These are phyloP conservation scores for Saccharum hybrid DNA, from an alignment of 202 grass and related monocot species.

Conservation along the genomic window DNA sequence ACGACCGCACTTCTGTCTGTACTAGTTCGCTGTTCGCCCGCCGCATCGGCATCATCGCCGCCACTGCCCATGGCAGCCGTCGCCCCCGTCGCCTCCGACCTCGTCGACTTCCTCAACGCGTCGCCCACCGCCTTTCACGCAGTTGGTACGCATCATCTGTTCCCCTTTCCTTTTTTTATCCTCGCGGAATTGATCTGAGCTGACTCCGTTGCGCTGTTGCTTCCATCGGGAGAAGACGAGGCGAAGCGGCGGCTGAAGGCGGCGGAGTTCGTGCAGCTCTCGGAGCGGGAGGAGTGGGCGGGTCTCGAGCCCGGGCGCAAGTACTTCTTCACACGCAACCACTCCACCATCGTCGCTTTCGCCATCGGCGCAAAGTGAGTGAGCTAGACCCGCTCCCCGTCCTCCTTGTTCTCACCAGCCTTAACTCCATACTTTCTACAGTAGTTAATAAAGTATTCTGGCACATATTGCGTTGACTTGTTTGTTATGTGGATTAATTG, in stretches of 20 bases:
- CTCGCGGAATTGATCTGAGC: neutral
- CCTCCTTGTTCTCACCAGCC: neutral
- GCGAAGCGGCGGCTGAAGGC: constrained; percentile 74
- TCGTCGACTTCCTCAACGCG: constrained; percentile 88
- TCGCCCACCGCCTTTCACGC: constrained; percentile 35
- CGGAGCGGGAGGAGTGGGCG: constrained; percentile 79
- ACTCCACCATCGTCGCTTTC: constrained; percentile 89
- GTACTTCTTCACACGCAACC: constrained; percentile 96
- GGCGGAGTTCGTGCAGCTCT: constrained; percentile 71
- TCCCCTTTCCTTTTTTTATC: neutral
- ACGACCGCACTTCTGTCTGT: neutral
- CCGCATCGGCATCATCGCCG: neutral
- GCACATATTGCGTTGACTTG: neutral
- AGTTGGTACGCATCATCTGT: neutral
- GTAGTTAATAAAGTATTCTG: neutral
- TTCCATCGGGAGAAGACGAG: constrained; percentile 56
- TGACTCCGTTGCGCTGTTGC: constrained; percentile 16
- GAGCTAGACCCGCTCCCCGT: neutral
- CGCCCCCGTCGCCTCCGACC: constrained; percentile 66
- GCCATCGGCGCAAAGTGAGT: constrained; percentile 68
- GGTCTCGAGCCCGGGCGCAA: constrained; percentile 68
- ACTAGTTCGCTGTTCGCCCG: neutral
- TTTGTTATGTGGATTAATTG: constrained; percentile 35
- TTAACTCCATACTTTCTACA: neutral
- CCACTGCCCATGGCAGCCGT: constrained; percentile 42